Base-by-base conservation (phyloP, 2,329 filamentous ascomycete species). In the Diaporthe nobilis region DNA sequence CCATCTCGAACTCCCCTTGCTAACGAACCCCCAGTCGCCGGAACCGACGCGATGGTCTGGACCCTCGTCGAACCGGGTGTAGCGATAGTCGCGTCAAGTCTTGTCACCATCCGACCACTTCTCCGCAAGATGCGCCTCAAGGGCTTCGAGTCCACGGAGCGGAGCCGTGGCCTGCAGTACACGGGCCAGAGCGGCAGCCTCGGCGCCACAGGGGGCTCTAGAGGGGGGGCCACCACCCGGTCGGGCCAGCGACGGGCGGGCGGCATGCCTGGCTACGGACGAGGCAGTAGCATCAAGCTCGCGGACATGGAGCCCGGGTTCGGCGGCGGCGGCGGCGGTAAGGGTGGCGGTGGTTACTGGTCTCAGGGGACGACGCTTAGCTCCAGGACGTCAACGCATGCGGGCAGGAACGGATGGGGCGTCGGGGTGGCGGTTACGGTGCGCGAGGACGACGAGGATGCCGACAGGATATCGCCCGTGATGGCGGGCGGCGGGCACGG, bases 11-110 rank as follows among this genome's bases (percentile, higher is more conserved):
- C 3, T 20, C 4, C n/a, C 9, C 5, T 6, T 76, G 20, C 51
- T 72, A 31, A 60, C 28, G 17, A 22, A 28, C 55, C 12, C 25
- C 13, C 28, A 89, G 88, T 85, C 79, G 84, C 85, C 71, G 87
- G 85, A 31, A 90, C 88, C 5, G 84, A 89, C 76, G 85, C 88
- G 49, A 88, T 89, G 85, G 84, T 90, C 9, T 91, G 89, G 89
- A 90, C 88, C 13, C 82, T 90, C n/a, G 83, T 90, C 72, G 89
- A 91, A 78, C 88, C 89, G 2, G 89, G 88, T 8, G 86, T 90
- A 31, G 89, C 88, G 75, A 91, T 90, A 61, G 81, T 88, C 37
- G 89, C 89, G 17, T 86, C 89, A 2, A 89, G 87, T 76, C 82
- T 90, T 15, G 88, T 87, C 31, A 91, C 89, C 7, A 88, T 90